Evolutionary conservation across 768 basidiomycete genomes (phyloP).

Genomic region (Clitopilus passeckerianus): DNA sequence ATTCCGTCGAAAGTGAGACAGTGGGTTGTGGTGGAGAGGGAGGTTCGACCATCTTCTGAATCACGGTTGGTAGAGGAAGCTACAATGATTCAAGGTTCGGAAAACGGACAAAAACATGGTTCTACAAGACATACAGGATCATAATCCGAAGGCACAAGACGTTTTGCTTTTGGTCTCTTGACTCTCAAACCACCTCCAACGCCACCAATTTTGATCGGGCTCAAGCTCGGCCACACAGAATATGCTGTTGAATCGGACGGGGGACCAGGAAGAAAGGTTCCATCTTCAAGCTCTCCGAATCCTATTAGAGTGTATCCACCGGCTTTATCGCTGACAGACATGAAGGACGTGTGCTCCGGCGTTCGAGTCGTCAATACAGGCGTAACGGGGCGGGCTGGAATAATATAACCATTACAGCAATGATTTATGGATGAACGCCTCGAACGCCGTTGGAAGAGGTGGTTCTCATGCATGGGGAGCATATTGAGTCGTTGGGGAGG

Average conservation of each 20-base stretch:
- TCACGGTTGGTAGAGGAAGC: slow-evolving; percentile 15
- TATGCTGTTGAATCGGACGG: background rate
- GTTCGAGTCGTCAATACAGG: background rate
- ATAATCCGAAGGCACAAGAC: background rate
- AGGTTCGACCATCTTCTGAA: slow-evolving; percentile 15
- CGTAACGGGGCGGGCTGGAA: background rate
- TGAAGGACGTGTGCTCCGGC: background rate
- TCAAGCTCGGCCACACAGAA: background rate
- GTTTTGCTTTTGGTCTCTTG: background rate
- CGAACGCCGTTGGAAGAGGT: background rate
- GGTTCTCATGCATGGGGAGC: background rate
- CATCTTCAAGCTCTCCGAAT: background rate
- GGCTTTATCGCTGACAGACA: background rate
- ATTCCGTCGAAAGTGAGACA: slow-evolving; percentile 10
- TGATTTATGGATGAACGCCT: background rate
- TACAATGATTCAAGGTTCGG: background rate
- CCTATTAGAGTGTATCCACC: background rate
- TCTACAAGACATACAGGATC: background rate
- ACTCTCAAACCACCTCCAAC: background rate
- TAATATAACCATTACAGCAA: background rate
- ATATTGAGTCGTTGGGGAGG: background rate
- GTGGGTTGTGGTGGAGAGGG: slow-evolving; percentile 15
- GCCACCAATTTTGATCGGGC: background rate
- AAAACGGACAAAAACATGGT: background rate
- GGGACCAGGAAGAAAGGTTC: background rate